Evolutionary conservation across 1,139 yeast species (phyloP).

Genomic region (Lodderomyces jiufengensis): DNA sequence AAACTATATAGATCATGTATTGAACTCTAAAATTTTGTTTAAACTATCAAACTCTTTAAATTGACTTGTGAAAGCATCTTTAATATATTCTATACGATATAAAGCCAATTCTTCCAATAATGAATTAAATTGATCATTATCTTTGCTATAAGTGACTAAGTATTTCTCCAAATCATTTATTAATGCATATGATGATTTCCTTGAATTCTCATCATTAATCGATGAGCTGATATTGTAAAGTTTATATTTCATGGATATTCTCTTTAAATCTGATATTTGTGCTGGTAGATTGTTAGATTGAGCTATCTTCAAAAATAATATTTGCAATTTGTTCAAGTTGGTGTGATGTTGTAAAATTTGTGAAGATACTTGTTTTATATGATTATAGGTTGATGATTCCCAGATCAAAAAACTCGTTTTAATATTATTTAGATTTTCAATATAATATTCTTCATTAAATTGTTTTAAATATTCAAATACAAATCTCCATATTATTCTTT

Average conservation of each 20-base stretch:
- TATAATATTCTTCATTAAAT: slow-evolving; percentile 23
- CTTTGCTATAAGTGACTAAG: slow-evolving; percentile 8
- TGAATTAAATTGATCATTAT: neutral
- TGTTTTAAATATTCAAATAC: slow-evolving; percentile 33
- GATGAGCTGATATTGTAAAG: slow-evolving; percentile 19
- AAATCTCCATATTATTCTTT: slow-evolving; percentile 42
- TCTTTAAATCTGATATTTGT: slow-evolving; percentile 19
- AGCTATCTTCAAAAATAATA: slow-evolving; percentile 22
- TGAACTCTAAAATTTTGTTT: slow-evolving; percentile 3
- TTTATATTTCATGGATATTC: slow-evolving; percentile 29
- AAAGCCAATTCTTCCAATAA: slow-evolving; percentile 2
- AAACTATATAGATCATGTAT: slow-evolving; percentile 1
- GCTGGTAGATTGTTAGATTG: neutral
- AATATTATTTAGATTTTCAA: slow-evolving; percentile 21
- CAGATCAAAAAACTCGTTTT: slow-evolving; percentile 37
- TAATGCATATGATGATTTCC: slow-evolving; percentile 17
- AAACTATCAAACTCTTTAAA: neutral
- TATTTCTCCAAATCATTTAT: slow-evolving; percentile 19
- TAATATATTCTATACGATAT: slow-evolving; percentile 4
- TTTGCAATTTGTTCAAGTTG: slow-evolving; percentile 21
- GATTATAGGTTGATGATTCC: slow-evolving; percentile 30
- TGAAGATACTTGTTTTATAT: slow-evolving; percentile 15
- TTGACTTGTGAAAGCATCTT: slow-evolving; percentile 4
- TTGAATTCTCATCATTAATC: slow-evolving; percentile 1
- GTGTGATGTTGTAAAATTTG: slow-evolving; percentile 16